Conservation (phyloP, 805 yeast species). For the Ogataea methylovora region DNA sequence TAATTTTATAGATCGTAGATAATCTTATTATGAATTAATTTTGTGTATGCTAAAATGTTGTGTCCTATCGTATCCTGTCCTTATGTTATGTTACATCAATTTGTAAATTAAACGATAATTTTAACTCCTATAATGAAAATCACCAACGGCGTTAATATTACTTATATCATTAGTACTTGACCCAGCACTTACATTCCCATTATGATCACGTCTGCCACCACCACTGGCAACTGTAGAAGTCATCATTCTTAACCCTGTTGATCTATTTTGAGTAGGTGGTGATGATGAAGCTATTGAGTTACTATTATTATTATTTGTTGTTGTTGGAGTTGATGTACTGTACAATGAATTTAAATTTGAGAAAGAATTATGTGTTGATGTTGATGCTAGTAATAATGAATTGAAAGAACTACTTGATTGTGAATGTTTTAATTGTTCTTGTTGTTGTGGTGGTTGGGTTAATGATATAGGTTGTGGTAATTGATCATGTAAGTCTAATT, state of each 20-base stretch:
- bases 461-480: background rate
- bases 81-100: too few relatives aligned
- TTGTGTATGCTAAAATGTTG: too few relatives aligned
- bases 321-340: background rate
- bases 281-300: background rate
- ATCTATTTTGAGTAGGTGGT: background rate
- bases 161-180: background rate
- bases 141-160: background rate
- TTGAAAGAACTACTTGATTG: slow-evolving; percentile 2
- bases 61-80: too few relatives aligned
- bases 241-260: too few relatives aligned
- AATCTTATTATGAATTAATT: too few relatives aligned
- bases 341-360: background rate
- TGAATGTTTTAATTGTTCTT: slow-evolving; percentile 43
- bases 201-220: too few relatives aligned
- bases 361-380: background rate
- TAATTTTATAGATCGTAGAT: too few relatives aligned
- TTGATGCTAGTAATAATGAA: slow-evolving; percentile 1
- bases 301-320: background rate
- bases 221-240: background rate
- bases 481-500: slow-evolving; percentile 40
- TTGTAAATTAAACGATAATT: too few relatives aligned
- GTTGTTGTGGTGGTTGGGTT: slow-evolving; percentile 52
- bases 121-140: too few relatives aligned
- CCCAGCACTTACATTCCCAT: too few relatives aligned